Conservation (phyloP, 495 filamentous ascomycete genomes). For the Penicillium maclennaniae region DNA sequence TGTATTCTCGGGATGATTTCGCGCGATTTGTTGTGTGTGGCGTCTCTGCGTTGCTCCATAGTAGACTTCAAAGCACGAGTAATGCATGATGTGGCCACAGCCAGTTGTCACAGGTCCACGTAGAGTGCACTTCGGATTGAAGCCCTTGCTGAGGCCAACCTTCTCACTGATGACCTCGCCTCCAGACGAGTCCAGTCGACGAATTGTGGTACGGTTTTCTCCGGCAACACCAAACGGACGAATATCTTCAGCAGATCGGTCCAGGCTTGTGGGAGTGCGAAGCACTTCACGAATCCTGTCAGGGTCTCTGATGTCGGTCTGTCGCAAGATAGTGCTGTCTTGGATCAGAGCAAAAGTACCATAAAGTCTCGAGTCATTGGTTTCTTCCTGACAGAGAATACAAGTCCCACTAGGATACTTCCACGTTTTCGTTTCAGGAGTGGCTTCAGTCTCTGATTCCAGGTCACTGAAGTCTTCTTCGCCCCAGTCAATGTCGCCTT, state of each 20-base stretch:
- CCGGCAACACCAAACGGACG: slow-evolving; percentile 88
- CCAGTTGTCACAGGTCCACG: slow-evolving; percentile 84
- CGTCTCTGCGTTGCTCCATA: slow-evolving; percentile 74
- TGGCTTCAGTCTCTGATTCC: slow-evolving; percentile 52
- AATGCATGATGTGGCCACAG: slow-evolving; percentile 99
- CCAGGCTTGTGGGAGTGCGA: slow-evolving; percentile 71
- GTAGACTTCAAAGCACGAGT: slow-evolving; percentile 89
- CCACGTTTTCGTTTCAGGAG: slow-evolving; percentile 69
- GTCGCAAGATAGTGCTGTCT: slow-evolving; percentile 80
- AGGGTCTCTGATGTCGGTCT: slow-evolving; percentile 74
- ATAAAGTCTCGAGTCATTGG: slow-evolving; percentile 81
- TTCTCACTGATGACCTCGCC: slow-evolving; percentile 66
- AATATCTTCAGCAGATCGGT: slow-evolving; percentile 73
- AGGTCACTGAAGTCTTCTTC: slow-evolving; percentile 69
- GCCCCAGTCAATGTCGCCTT: slow-evolving; percentile 81
- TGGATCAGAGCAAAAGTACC: slow-evolving; percentile 88
- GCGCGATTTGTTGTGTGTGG: slow-evolving; percentile 86
- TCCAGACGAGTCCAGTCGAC: slow-evolving; percentile 69
- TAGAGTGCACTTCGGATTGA: slow-evolving; percentile 60
- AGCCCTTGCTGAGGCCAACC: slow-evolving; percentile 84
- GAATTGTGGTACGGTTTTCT: slow-evolving; percentile 73
- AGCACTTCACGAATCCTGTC: slow-evolving; percentile 83
- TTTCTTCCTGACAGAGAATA: slow-evolving; percentile 94
- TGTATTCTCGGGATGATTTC: slow-evolving; percentile 81
- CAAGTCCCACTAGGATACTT: slow-evolving; percentile 94